phyloP scores from a whole-genome alignment of 331 rosid species.

The Saraca asoca region DNA sequence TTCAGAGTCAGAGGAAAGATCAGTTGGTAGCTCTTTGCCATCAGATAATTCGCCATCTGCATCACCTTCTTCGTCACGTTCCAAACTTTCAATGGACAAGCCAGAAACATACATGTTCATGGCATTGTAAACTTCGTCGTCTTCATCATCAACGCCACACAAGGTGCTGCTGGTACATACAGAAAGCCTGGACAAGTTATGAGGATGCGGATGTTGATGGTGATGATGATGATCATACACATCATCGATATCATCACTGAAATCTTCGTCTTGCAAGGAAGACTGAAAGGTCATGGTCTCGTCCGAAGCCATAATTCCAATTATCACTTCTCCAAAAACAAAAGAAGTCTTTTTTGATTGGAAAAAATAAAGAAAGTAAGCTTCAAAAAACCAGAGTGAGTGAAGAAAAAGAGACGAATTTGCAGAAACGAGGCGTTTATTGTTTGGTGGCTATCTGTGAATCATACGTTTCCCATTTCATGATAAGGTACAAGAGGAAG shows the following conservation, averaged over 20 bases:
- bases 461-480: conserved; percentile 39
- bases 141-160: conserved; percentile 36
- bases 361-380: not conserved
- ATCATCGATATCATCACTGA: conserved; percentile 36
- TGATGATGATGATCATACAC: conserved; percentile 35
- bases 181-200: conserved; percentile 62
- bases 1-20: conserved; percentile 57
- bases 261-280: conserved; percentile 48
- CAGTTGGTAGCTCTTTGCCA: conserved; percentile 31
- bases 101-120: conserved; percentile 48
- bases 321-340: not conserved
- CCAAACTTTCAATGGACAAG: conserved; percentile 61
- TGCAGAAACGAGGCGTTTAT: not conserved
- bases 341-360: conserved; percentile 21
- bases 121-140: conserved; percentile 31
- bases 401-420: not conserved
- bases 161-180: conserved; percentile 51
- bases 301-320: conserved; percentile 54
- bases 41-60: conserved; percentile 60
- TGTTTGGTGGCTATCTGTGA: conserved; percentile 26
- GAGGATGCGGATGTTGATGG: conserved; percentile 36
- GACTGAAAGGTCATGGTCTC: conserved; percentile 49
- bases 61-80: conserved; percentile 44
- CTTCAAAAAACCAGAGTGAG: not conserved
- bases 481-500: conserved; percentile 36